Evolutionary conservation across 179 eudicot genomes (phyloP).

Genomic region (Actinidia chinensis): DNA sequence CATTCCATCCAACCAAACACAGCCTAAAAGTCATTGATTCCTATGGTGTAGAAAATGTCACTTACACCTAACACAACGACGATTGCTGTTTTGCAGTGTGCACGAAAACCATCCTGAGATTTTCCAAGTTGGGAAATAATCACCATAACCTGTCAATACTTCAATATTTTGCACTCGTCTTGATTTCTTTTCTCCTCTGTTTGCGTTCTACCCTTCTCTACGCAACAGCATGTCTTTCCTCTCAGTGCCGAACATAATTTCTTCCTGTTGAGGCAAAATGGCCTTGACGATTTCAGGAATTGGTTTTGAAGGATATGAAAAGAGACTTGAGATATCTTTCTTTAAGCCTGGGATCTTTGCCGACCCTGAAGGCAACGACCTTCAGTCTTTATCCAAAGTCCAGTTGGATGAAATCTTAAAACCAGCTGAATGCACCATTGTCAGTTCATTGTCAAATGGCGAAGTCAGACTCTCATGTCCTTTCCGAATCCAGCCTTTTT

Average conservation of each 20-base stretch:
- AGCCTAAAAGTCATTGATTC: background rate
- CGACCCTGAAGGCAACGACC: slow-evolving; percentile 62
- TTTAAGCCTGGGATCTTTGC: slow-evolving; percentile 57
- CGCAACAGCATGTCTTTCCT: slow-evolving; percentile 21
- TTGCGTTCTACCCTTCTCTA: slow-evolving; percentile 25
- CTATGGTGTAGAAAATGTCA: background rate
- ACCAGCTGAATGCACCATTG: slow-evolving; percentile 88
- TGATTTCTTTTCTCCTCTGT: slow-evolving; percentile 28
- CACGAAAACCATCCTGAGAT: slow-evolving; percentile 97
- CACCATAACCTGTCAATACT: slow-evolving; percentile 25
- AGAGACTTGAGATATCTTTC: slow-evolving; percentile 78
- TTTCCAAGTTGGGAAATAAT: slow-evolving; percentile 7
- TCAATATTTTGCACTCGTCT: slow-evolving; percentile 18
- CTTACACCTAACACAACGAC: background rate
- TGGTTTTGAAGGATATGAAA: slow-evolving; percentile 82
- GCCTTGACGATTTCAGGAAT: slow-evolving; percentile 63
- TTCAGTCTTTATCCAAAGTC: slow-evolving; percentile 57
- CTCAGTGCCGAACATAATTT: background rate
- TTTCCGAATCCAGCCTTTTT: slow-evolving; percentile 91
- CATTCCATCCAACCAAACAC: no score
- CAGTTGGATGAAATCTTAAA: slow-evolving; percentile 71
- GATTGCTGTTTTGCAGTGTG: slow-evolving; percentile 66
- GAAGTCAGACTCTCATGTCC: slow-evolving; percentile 73
- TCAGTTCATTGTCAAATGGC: slow-evolving; percentile 60
- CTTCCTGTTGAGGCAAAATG: slow-evolving; percentile 25